A percentile compares a stretch with the other conserved stretches of the same genome.
Conservation (phyloP, 2,329 filamentous ascomycete species). For the Trichoderma oligosporum region DNA sequence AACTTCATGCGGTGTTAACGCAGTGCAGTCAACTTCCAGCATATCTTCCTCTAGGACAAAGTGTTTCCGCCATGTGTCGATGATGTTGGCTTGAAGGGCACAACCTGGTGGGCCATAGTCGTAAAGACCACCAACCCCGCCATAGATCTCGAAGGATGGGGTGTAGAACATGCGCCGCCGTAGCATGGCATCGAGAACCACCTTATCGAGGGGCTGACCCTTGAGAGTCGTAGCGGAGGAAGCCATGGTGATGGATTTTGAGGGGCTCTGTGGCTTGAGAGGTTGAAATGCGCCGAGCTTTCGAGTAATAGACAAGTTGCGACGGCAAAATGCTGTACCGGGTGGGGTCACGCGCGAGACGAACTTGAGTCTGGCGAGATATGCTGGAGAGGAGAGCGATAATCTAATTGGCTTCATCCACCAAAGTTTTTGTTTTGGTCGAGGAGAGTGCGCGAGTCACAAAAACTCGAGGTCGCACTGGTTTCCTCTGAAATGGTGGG, state of each 20-base stretch:
- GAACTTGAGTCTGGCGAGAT: conserved; percentile 13
- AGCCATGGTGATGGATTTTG: conserved; percentile 39
- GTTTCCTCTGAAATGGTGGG: conserved; percentile 25
- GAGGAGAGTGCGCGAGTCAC: conserved; percentile 29
- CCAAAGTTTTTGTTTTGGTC: conserved; percentile 18
- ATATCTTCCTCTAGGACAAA: conserved; percentile 92
- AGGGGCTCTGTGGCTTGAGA: conserved; percentile 27
- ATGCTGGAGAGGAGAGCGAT: conserved; percentile 17
- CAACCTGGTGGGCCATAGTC: conserved; percentile 91
- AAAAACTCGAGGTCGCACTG: conserved; percentile 26
- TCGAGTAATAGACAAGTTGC: conserved; percentile 31
- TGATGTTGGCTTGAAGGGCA: conserved; percentile 79
- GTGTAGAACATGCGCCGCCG: conserved; percentile 91
- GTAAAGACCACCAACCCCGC: conserved; percentile 82
- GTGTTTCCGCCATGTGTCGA: conserved; percentile 89
- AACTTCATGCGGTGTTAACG: conserved; percentile 87
- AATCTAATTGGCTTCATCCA: conserved; percentile 30
- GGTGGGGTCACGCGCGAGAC: conserved; percentile 20
- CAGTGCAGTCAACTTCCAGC: conserved; percentile 92
- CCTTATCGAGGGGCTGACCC: conserved; percentile 84
- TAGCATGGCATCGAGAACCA: conserved; percentile 77
- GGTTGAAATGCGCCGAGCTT: conserved; percentile 31
- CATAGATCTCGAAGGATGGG: conserved; percentile 93
- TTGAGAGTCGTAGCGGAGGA: conserved; percentile 69
- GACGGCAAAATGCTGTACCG: conserved; percentile 24